Conservation (phyloP, 768 basidiomycete species). For the Mycena maculata region DNA sequence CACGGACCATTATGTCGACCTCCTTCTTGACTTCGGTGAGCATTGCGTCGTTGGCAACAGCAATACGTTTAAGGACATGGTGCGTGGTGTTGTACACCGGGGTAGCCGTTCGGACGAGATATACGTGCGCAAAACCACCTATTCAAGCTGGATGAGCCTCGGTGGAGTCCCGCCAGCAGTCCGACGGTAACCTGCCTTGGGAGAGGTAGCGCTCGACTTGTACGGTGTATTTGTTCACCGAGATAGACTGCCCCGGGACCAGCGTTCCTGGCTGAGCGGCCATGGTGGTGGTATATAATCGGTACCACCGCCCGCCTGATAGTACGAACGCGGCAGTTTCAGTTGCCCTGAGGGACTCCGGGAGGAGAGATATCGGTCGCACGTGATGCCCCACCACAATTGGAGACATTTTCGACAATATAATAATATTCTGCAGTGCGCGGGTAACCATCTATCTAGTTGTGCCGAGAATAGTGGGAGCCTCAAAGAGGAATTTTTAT, state of each 20-base stretch:
- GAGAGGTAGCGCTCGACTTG: constrained; percentile 95
- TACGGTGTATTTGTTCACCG: constrained; percentile 90
- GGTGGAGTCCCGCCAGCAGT: constrained; percentile 14
- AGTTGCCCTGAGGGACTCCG: background rate
- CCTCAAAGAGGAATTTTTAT: too few relatives aligned
- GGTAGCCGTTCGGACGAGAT: constrained; percentile 87
- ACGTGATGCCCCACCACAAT: background rate
- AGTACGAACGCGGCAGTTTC: background rate
- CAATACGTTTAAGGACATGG: constrained; percentile 97
- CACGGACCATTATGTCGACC: constrained; percentile 95
- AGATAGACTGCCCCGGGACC: constrained; percentile 85
- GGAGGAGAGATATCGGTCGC: background rate
- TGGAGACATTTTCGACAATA: too few relatives aligned
- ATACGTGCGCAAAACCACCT: constrained; percentile 99
- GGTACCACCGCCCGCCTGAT: constrained; percentile 2
- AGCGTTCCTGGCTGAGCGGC: constrained; percentile 76
- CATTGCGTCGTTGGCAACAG: constrained; percentile 89
- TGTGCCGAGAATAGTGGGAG: too few relatives aligned
- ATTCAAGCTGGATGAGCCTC: constrained; percentile 35
- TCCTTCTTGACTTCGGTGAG: constrained; percentile 96
- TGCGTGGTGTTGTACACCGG: constrained; percentile 93
- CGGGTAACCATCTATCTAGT: too few relatives aligned
- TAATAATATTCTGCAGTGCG: too few relatives aligned
- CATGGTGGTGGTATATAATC: constrained; percentile 22
- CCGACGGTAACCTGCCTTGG: constrained; percentile 82